Base-by-base conservation (phyloP, 2,329 filamentous ascomycete genomes). In the Aspergillus puulaauensis region DNA sequence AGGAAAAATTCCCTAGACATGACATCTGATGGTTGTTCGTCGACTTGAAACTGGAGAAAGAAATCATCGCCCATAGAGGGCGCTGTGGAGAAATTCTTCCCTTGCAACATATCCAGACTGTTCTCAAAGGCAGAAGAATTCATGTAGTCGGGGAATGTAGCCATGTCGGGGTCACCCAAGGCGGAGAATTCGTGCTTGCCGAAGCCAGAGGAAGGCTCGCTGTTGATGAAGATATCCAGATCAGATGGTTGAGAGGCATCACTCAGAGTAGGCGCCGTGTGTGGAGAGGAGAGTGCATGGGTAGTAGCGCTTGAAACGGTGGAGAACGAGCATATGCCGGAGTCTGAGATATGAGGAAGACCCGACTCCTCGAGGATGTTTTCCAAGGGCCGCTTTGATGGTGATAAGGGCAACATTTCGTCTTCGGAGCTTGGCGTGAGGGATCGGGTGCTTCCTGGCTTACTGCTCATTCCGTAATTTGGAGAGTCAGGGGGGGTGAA, bases 401-500 rank as follows among this genome's bases (percentile, higher is more conserved):
- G 71, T 15, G 73, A 73, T 33, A 73, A 61, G 12, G 73, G 71
- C 39, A 74, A 61, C 59, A 71, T 71, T 31, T 73, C 73, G 56
- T 74, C 70, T 39, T 77, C 75, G 7, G 70, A 69, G 47, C 69
- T 70, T 21, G 75, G 73, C n/a, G 70, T 74, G 27, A 77, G 63
- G 5, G 77, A 75, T 19, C 70, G 68, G 23, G 72, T 70, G 49
- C 67, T 70, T 23, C 66, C 61, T 19, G 72, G 68, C 17, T 72
- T 70, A 61, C 75, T 73, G 41, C 72, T 70, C 17, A 70, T 73
- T 53, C 70, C 76, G 59, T 71, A 72, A 12, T 73, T 73, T 11
- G 79, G 79, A 24, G 79, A 80, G 5, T 76, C 70, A 4, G 79
- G 78, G 31, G 79, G 79, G 4, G 79, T 81, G 57, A 75, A 79